Conservation (phyloP, 441 rosid genomes). For the Pelargonium myrrhifolium region DNA sequence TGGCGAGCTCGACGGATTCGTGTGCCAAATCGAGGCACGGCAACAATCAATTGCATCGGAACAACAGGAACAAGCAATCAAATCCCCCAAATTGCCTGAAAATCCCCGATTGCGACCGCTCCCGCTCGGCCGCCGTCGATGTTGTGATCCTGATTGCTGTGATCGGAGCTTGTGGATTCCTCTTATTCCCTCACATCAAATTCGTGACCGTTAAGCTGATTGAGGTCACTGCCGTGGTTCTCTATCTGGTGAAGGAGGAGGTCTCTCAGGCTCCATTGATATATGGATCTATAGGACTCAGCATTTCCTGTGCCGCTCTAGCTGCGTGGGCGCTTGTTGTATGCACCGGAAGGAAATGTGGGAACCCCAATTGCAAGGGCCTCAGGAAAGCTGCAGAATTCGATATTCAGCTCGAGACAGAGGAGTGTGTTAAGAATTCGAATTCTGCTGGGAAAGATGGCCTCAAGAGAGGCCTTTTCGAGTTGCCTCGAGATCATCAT, state of each 20-base stretch:
- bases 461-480: conserved; percentile 49
- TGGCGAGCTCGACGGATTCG: conserved; percentile 50
- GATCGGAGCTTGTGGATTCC: conserved; percentile 61
- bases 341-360: conserved; percentile 60
- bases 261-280: conserved; percentile 48
- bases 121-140: conserved; percentile 67
- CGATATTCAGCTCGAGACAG: conserved; percentile 87
- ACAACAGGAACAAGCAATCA: conserved; percentile 25
- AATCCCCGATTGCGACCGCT: conserved; percentile 49
- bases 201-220: conserved; percentile 30
- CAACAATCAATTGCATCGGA: conserved; percentile 24
- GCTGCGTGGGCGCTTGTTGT: conserved; percentile 54
- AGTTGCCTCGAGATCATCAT: conserved; percentile 67
- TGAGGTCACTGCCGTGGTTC: conserved; percentile 34
- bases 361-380: conserved; percentile 76
- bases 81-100: conserved; percentile 28
- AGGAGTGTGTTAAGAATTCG: conserved; percentile 68
- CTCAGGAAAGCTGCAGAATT: conserved; percentile 73
- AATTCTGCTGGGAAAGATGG: conserved; percentile 33
- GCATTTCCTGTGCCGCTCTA: conserved; percentile 49
- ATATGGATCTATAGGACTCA: conserved; percentile 59
- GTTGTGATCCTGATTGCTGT: conserved; percentile 65
- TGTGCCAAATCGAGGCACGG: conserved; percentile 33
- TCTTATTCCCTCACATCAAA: conserved; percentile 59
- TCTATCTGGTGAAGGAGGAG: conserved; percentile 55